Percentiles rank a stretch among this genome's conserved stretches.
Evolutionary conservation across 2,329 filamentous ascomycete genomes (phyloP).

Genomic region (Penicillium digitatum): DNA sequence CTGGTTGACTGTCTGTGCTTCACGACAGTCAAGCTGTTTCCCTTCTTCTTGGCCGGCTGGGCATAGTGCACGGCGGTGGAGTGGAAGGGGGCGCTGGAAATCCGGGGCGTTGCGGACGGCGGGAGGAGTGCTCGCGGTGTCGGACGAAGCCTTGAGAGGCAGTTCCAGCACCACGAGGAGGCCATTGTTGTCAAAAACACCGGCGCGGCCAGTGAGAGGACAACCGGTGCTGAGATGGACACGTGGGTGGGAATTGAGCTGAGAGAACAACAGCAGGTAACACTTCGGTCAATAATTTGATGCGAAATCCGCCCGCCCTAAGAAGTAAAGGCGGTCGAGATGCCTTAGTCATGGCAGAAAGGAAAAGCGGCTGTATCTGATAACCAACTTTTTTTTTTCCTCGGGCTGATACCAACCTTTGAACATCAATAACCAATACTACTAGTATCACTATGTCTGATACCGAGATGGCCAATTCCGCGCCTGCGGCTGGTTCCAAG

Average conservation of each 20-base stretch:
- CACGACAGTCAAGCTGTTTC: conserved; percentile 22
- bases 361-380: conserved; percentile 29
- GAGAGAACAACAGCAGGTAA: conserved; percentile 8
- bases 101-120: conserved; percentile 45
- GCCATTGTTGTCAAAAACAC: conserved; percentile 48
- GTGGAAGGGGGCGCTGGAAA: conserved; percentile 45
- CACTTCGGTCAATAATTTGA: conserved; percentile 24
- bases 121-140: conserved; percentile 36
- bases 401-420: conserved; percentile 11
- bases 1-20: conserved; percentile 41
- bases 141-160: conserved; percentile 50
- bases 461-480: conserved; percentile 24
- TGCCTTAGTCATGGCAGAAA: conserved; percentile 23
- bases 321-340: conserved; percentile 22
- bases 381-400: conserved; percentile 33
- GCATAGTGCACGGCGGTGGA: conserved; percentile 41
- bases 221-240: conserved; percentile 24
- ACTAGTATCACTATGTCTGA: conserved; percentile 26
- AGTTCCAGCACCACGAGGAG: conserved; percentile 57
- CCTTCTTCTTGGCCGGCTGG: conserved; percentile 50
- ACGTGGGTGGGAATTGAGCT: conserved; percentile 16
- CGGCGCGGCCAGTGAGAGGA: conserved; percentile 32
- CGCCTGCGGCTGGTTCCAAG: conserved; percentile 25
- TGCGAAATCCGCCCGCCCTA: conserved; percentile 20
- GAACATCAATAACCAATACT: conserved; percentile 6